These are phyloP conservation scores for Pseudisothecium myosuroides DNA, from an alignment of 225 moss, liverwort and hornwort genomes.

Conservation along the genomic window DNA sequence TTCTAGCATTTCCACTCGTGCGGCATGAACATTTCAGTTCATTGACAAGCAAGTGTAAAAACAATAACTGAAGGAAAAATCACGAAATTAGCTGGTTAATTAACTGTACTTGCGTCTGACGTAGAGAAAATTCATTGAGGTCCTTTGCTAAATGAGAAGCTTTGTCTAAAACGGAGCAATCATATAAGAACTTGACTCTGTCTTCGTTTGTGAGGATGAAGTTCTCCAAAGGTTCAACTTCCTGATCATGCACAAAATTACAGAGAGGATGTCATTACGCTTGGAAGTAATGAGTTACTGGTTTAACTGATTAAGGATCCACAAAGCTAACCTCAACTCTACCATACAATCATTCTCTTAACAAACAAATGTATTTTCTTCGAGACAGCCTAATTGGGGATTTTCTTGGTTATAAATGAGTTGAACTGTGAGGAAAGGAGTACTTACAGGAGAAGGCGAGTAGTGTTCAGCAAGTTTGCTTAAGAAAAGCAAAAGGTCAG, in stretches of 20 bases:
- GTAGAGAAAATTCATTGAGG: not conserved
- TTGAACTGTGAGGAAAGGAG: not conserved
- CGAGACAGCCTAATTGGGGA: not conserved
- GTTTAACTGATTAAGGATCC: not conserved
- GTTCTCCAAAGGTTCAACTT: not conserved
- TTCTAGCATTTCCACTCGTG: no score
- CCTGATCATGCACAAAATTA: not conserved
- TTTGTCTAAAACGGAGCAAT: not conserved
- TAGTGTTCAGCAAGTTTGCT: not conserved
- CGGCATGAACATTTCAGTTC: no score
- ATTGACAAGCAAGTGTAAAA: no score
- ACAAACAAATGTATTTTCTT: no score
- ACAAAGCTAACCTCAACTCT: not conserved
- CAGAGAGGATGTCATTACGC: not conserved
- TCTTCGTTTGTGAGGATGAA: not conserved
- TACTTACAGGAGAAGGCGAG: not conserved
- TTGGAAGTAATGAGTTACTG: not conserved
- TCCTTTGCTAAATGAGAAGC: not conserved
- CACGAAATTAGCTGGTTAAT: not conserved
- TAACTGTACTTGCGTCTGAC: not conserved
- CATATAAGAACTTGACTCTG: not conserved
- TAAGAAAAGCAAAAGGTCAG: not conserved
- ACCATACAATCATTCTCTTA: no score
- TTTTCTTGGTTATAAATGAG: no score
- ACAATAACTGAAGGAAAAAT: not conserved